Evolutionary conservation across 495 filamentous ascomycete species (phyloP), one percentile per base, ranked within the genome.

Genomic region (Penicillium psychrofluorescens): DNA sequence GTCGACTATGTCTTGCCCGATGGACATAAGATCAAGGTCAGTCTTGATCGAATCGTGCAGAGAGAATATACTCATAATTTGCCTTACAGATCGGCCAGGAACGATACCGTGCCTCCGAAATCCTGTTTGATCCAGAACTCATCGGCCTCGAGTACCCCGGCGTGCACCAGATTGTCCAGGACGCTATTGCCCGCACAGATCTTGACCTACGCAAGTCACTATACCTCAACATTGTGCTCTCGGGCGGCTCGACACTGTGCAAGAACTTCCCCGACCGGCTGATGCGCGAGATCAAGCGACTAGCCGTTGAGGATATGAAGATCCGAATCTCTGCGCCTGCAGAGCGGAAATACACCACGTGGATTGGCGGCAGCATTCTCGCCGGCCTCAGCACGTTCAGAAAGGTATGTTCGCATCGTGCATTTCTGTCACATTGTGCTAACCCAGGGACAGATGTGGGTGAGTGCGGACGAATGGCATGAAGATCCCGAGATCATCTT

Each of bases 401-500:
- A 72, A 98, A 97, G 86, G 90, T 95, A 59, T 53, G 85, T 86
- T 4, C 36, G 15, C 32, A 35, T 22, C 29, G 7, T 22, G 31
- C 12, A 8, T 46, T 30, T 6, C 5, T 7, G 32, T 36, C 32
- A 12, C 33, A 31, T 37, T 54, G 63, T 41, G 57, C 29, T 13
- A 43, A n/a, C 38, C 31, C 16, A 8, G 36, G 36, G 46, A 46
- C 61, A 95, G 92, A 97, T 99, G 94, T 96, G 90, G 88, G 91
- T 97, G 50, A 94, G 86, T 56, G 87, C 91, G 55, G 94, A 96
- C 54, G 92, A 97, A 68, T 99, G 91, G 90, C 94, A 99, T 58
- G 92, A 99, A 74, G 91, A 99, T 63, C 92, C 92, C 6, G 91
- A 99, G 51, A 87, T 96, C 49, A 97, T 99, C 61, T 90, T 96